Evolutionary conservation across 768 basidiomycete species (phyloP).

Genomic region (Collybiopsis luxurians): DNA sequence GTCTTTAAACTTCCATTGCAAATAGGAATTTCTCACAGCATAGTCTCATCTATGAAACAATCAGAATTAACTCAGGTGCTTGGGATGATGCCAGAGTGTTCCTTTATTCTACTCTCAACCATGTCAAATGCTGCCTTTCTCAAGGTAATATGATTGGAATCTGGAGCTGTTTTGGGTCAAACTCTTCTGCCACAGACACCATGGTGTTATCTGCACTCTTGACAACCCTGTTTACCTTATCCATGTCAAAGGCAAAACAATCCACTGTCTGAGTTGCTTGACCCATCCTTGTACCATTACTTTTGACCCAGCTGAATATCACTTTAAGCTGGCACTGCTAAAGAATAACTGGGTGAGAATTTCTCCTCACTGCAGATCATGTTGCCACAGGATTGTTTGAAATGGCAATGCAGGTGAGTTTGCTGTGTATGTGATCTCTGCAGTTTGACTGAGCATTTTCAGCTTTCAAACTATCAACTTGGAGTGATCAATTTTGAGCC

Average conservation of each 20-base stretch:
- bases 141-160: slow-evolving; percentile 60
- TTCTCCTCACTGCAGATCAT: slow-evolving; percentile 93
- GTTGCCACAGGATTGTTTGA: slow-evolving; percentile 96
- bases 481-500: slow-evolving; percentile 86
- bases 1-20: slow-evolving; percentile 97
- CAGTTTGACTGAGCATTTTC: slow-evolving; percentile 6
- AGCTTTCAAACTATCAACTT: slow-evolving; percentile 91
- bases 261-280: slow-evolving; percentile 93
- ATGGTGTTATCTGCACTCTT: slow-evolving; percentile 97
- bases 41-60: slow-evolving; percentile 95
- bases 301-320: slow-evolving; percentile 98
- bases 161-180: slow-evolving; percentile 1
- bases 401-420: slow-evolving; percentile 93
- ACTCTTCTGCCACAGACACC: slow-evolving; percentile 58
- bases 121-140: slow-evolving; percentile 96
- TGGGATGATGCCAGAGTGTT: slow-evolving; percentile 99
- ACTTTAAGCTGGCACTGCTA: slow-evolving; percentile 95
- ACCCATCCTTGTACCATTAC: slow-evolving; percentile 94
- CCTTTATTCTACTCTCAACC: slow-evolving; percentile 97
- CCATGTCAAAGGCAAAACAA: slow-evolving; percentile 93
- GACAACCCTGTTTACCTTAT: slow-evolving; percentile 99
- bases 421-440: slow-evolving; percentile 5
- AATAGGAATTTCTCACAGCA: slow-evolving; percentile 93
- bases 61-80: slow-evolving; percentile 98
- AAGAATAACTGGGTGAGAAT: slow-evolving; percentile 96